Percentiles rank a stretch among this genome's conserved stretches.
phyloP scores from a whole-genome alignment of 2,329 filamentous ascomycete genomes.

The Colletotrichum kahawae region DNA sequence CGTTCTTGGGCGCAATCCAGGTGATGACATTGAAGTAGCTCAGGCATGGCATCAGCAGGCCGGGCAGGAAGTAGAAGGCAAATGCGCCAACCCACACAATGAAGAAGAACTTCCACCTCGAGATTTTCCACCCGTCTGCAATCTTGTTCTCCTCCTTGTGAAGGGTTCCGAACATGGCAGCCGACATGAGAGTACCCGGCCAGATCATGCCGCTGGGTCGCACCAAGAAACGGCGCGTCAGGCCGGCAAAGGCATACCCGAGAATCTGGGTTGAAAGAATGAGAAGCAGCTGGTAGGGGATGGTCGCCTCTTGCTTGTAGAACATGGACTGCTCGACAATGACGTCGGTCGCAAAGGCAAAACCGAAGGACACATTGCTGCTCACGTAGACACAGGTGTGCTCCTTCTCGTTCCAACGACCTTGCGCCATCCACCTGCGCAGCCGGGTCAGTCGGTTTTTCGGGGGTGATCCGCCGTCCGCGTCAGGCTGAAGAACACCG shows the following conservation, averaged over 20 bases:
- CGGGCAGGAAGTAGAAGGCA: constrained; percentile 84
- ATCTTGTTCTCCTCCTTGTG: constrained; percentile 85
- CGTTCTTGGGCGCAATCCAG: constrained; percentile 86
- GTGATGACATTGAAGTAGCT: constrained; percentile 91
- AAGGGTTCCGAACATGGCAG: constrained; percentile 86
- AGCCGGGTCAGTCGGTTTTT: constrained; percentile 43
- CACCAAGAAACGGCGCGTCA: constrained; percentile 81
- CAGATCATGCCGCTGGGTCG: constrained; percentile 90
- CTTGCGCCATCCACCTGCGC: constrained; percentile 79
- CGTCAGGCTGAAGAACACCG: constrained; percentile 29
- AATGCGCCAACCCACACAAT: constrained; percentile 74
- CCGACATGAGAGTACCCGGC: constrained; percentile 87
- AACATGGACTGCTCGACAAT: constrained; percentile 91
- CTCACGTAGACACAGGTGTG: constrained; percentile 89
- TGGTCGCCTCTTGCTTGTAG: constrained; percentile 80
- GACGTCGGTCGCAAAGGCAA: constrained; percentile 87
- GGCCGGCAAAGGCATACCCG: constrained; percentile 84
- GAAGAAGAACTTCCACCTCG: constrained; percentile 84
- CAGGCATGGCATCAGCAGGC: constrained; percentile 80
- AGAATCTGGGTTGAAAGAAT: constrained; percentile 87
- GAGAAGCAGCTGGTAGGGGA: constrained; percentile 80
- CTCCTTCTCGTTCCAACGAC: constrained; percentile 86
- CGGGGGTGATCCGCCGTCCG: neutral
- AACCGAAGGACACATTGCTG: constrained; percentile 89
- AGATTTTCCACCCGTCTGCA: constrained; percentile 83